Evolutionary conservation across 2,329 filamentous ascomycete species (phyloP).

Genomic region (Fusarium incarnatum): DNA sequence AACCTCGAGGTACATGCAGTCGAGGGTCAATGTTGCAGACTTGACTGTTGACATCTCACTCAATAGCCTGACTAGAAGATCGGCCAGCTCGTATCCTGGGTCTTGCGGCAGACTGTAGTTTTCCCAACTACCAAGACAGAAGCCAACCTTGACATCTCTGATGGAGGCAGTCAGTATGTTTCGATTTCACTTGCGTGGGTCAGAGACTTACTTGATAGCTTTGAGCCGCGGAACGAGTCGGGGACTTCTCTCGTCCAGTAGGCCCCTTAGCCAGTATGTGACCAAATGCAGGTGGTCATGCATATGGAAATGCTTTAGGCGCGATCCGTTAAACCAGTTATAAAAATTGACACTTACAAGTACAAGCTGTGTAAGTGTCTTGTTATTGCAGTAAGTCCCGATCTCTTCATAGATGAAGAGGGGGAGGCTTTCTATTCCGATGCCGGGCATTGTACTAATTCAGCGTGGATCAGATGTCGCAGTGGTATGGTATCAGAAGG

Average conservation of each 20-base stretch:
- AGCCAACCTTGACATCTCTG: no score
- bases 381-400: neutral
- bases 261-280: neutral
- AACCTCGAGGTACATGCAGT: neutral
- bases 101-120: no score
- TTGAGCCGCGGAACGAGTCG: neutral
- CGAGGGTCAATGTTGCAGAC: fast-evolving
- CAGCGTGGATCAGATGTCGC: no score
- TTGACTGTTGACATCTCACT: neutral
- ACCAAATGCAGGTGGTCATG: fast-evolving
- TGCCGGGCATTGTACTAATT: neutral
- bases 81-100: neutral
- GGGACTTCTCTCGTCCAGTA: neutral
- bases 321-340: neutral
- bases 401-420: neutral
- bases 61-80: neutral
- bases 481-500: no score
- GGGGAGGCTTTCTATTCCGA: neutral
- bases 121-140: no score
- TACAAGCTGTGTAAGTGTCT: neutral
- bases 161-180: neutral
- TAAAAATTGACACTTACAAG: neutral
- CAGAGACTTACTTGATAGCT: neutral
- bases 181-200: neutral
- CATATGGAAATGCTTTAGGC: neutral